A percentile compares a stretch with the other conserved stretches of the same genome.
Evolutionary conservation across 441 rosid genomes (phyloP).

Genomic region (Brassica balearica): DNA sequence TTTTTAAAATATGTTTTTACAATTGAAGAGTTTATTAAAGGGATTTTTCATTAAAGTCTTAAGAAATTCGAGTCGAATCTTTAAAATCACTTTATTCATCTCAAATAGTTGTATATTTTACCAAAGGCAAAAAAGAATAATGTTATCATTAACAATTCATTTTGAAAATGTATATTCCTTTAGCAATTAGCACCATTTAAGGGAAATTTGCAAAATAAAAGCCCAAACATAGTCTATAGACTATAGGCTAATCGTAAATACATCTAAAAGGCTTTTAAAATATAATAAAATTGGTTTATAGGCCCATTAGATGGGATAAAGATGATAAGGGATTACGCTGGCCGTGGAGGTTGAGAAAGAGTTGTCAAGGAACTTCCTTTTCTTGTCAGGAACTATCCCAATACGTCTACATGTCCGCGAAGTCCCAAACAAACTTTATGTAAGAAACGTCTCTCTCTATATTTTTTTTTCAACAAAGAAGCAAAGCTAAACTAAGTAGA

Average conservation of each 20-base stretch:
- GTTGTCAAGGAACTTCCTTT: conserved; percentile 67
- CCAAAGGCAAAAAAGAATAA: not conserved
- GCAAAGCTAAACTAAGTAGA: too few relatives aligned
- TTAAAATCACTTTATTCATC: conserved; percentile 2
- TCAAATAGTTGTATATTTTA: conserved; percentile 8
- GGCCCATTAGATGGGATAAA: conserved; percentile 41
- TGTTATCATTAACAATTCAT: not conserved
- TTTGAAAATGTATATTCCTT: not conserved
- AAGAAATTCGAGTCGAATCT: not conserved
- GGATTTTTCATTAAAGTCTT: not conserved
- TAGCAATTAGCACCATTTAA: not conserved
- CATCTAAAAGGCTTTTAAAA: not conserved
- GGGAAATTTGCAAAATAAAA: not conserved
- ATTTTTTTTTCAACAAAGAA: too few relatives aligned
- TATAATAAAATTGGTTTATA: not conserved
- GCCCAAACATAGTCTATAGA: not conserved
- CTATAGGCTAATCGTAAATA: not conserved
- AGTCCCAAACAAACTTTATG: conserved; percentile 53
- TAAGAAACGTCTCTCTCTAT: conserved; percentile 38
- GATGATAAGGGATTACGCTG: conserved; percentile 52
- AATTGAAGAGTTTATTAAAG: not conserved
- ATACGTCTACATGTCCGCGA: conserved; percentile 69
- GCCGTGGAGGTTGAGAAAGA: conserved; percentile 76
- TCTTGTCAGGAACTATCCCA: conserved; percentile 74
- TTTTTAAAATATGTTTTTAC: not conserved